These are phyloP conservation scores for Warburgia ugandensis DNA, from an alignment of 164 flowering plant species.

Conservation along the genomic window DNA sequence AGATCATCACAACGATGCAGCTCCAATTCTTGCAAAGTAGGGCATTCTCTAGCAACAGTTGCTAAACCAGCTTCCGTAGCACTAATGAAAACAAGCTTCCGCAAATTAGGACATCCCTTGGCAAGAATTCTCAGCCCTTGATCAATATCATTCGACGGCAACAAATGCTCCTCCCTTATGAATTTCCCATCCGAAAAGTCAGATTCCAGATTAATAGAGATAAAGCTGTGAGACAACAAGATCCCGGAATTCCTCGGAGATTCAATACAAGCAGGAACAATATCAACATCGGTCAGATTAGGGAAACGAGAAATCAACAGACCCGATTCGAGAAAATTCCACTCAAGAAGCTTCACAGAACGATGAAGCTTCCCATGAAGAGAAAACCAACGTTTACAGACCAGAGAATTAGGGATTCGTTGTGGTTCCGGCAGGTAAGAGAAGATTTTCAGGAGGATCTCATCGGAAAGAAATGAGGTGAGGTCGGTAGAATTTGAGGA, in stretches of 20 bases:
- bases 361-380: slow-evolving; percentile 59
- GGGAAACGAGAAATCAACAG: slow-evolving; percentile 60
- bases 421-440: slow-evolving; percentile 48
- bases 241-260: slow-evolving; percentile 25
- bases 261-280: slow-evolving; percentile 28
- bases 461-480: slow-evolving; percentile 51
- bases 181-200: slow-evolving; percentile 17
- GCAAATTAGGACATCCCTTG: slow-evolving; percentile 60
- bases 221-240: slow-evolving; percentile 24
- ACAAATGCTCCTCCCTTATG: slow-evolving; percentile 20
- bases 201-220: slow-evolving; percentile 36
- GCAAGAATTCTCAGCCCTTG: slow-evolving; percentile 52
- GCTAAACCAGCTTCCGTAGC: slow-evolving; percentile 55
- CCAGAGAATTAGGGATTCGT: slow-evolving; percentile 35
- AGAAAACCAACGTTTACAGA: slow-evolving; percentile 71
- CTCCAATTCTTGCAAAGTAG: slow-evolving; percentile 74
- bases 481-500: slow-evolving; percentile 19
- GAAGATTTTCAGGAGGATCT: slow-evolving; percentile 46
- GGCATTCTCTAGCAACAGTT: slow-evolving; percentile 65
- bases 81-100: slow-evolving; percentile 48
- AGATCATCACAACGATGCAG: slow-evolving; percentile 65
- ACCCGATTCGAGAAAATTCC: slow-evolving; percentile 62
- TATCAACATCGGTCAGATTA: slow-evolving; percentile 40
- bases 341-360: slow-evolving; percentile 56
- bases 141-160: slow-evolving; percentile 37